Conservation (phyloP, 805 yeast genomes). For the Lipomyces mesembrius region DNA sequence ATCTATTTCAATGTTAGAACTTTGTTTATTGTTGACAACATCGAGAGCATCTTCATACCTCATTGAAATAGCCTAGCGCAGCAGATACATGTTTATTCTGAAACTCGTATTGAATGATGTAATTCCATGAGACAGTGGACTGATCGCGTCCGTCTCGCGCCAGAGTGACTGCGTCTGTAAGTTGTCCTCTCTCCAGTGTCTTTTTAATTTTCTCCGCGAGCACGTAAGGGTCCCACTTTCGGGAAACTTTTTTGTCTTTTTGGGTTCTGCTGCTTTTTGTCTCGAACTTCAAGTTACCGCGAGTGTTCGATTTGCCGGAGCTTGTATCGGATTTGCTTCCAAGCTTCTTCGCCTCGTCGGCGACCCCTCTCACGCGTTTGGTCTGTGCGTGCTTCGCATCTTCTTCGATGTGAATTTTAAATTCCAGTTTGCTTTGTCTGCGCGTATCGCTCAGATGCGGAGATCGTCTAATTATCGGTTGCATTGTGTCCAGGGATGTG, state of each 20-base stretch:
- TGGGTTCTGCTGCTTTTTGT: constrained; percentile 30
- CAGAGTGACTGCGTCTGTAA: constrained; percentile 12
- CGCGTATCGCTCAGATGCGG: too few species aligned
- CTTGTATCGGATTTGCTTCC: neutral
- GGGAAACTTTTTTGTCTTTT: constrained; percentile 51
- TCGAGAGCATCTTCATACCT: constrained; percentile 10
- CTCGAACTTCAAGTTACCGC: too few species aligned
- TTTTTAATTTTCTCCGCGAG: constrained; percentile 9
- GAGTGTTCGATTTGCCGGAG: too few species aligned
- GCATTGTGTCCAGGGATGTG: too few species aligned
- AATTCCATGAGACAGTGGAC: constrained; percentile 32
- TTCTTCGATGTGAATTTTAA: neutral
- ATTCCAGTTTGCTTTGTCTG: neutral
- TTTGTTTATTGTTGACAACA: neutral
- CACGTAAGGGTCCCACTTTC: constrained; percentile 40
- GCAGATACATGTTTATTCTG: constrained; percentile 8
- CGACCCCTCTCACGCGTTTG: neutral
- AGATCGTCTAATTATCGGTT: too few species aligned
- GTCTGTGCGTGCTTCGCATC: neutral
- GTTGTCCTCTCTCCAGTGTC: neutral
- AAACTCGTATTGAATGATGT: constrained; percentile 18
- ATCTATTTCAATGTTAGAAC: constrained; percentile 13
- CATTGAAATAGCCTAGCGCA: constrained; percentile 19
- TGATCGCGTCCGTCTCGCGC: constrained; percentile 19
- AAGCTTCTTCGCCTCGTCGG: neutral